Conservation (phyloP, 306 rosid species). For the Vigna reflexopilosa region DNA sequence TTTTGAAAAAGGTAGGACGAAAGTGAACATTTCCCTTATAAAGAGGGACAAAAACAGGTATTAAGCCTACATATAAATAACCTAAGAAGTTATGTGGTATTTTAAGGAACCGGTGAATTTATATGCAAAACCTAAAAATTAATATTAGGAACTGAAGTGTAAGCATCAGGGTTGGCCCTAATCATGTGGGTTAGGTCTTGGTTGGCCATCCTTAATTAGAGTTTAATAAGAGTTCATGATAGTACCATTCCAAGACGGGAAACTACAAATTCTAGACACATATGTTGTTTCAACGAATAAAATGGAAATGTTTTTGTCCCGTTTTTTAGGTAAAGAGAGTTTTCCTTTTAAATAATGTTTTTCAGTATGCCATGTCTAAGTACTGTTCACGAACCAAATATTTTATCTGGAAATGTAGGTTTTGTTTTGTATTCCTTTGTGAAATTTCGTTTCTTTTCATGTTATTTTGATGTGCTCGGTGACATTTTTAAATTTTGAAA, state of each 20-base stretch:
- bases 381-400: not conserved
- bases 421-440: not conserved
- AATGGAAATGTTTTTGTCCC: not conserved
- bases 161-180: slow-evolving; percentile 49
- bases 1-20: no score
- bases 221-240: slow-evolving; percentile 36
- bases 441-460: not conserved
- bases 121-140: slow-evolving; percentile 34
- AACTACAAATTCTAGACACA: slow-evolving; percentile 32
- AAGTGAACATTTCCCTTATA: no score
- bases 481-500: not conserved
- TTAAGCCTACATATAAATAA: slow-evolving; percentile 13
- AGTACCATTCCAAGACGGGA: slow-evolving; percentile 15
- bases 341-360: not conserved
- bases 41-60: no score
- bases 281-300: slow-evolving; percentile 21
- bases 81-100: slow-evolving; percentile 2
- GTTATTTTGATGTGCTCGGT: not conserved
- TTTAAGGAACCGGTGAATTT: slow-evolving; percentile 28
- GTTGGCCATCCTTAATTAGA: slow-evolving; percentile 57
- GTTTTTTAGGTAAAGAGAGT: not conserved
- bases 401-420: not conserved
- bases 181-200: slow-evolving; percentile 63
- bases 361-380: not conserved
- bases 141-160: slow-evolving; percentile 41